Base-by-base conservation (phyloP, 768 basidiomycete genomes). In the Amanita muscaria region DNA sequence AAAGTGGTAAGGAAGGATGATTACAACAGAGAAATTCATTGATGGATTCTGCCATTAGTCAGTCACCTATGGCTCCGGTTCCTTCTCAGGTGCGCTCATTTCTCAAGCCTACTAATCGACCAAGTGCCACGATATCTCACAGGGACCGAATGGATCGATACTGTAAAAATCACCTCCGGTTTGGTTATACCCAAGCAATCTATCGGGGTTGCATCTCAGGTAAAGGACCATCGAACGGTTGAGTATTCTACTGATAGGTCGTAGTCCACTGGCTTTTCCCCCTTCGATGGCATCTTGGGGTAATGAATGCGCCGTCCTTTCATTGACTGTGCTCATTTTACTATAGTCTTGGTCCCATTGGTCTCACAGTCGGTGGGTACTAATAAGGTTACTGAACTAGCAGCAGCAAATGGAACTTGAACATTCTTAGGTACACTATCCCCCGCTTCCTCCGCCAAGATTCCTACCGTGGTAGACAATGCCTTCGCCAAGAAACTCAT, bases 241-340 rank as follows among this genome's bases (percentile, higher is more conserved):
- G 11, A 25, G 4, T 22, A 23, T n/a, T 33, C 16, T 38, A 21
- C 25, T 5, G 15, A 22, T 6, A 9, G 2, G 44, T 38, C 12
- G 6, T 22, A 59, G 61, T 66, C 74, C 0, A 24, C 42, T 3
- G 80, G 73, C 4, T 73, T 76, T 54, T 22, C 48, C 0, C 73
- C 70, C 29, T 67, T 75, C 15, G 82, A 83, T 51, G 81, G 81
- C 8, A 82, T 84, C 49, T 49, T 83, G 18, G 80, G 81, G 78
- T 80, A 59, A 23, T 66, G 18, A 16, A 3, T 8, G 18, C 12
- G 51, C 25, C 44, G n/a, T 24, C 35, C 14, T 24, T 31, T 19
- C 18, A 11, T 21, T 42, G 18, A 36, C 23, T 30, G 18, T 40
- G 49, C 2, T 55, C 12, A 42, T 22, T 19, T n/a, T 8, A 19